These are phyloP conservation scores for Zygosaccharomyces bisporus DNA, from an alignment of 805 yeast species.

Conservation along the genomic window DNA sequence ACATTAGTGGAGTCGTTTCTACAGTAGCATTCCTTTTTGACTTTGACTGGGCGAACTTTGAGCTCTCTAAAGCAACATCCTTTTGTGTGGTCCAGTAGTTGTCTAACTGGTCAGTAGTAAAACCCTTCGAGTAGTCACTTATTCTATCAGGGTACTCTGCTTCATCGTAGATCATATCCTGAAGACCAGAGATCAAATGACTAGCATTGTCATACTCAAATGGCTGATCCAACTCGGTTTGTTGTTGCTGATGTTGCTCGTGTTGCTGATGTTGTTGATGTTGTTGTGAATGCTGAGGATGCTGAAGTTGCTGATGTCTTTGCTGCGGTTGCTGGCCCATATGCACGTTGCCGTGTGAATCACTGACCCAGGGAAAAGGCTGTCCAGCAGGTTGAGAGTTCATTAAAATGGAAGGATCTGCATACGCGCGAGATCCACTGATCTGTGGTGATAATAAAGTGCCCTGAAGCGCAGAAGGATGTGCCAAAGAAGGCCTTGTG, in stretches of 20 bases:
- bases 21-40: not conserved
- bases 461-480: conserved; percentile 8
- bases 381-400: conserved; percentile 7
- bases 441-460: conserved; percentile 9
- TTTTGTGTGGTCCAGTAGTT: conserved; percentile 31
- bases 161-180: conserved; percentile 34
- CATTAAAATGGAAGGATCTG: conserved; percentile 1
- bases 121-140: conserved; percentile 32
- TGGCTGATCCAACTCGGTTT: conserved; percentile 21
- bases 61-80: not conserved
- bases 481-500: not conserved
- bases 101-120: conserved; percentile 38
- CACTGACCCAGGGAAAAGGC: conserved; percentile 11
- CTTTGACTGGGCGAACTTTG: not conserved
- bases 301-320: conserved; percentile 8
- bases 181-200: conserved; percentile 33
- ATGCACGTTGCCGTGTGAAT: not conserved
- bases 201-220: conserved; percentile 32
- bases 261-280: conserved; percentile 9
- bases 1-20: conserved; percentile 2
- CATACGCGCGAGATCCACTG: conserved; percentile 1
- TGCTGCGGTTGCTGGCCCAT: not conserved
- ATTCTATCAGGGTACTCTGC: conserved; percentile 29
- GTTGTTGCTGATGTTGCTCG: conserved; percentile 11
- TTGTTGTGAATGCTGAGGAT: not conserved